These are phyloP conservation scores for Castanopsis chinensis DNA, from an alignment of 306 rosid species.

Conservation along the genomic window DNA sequence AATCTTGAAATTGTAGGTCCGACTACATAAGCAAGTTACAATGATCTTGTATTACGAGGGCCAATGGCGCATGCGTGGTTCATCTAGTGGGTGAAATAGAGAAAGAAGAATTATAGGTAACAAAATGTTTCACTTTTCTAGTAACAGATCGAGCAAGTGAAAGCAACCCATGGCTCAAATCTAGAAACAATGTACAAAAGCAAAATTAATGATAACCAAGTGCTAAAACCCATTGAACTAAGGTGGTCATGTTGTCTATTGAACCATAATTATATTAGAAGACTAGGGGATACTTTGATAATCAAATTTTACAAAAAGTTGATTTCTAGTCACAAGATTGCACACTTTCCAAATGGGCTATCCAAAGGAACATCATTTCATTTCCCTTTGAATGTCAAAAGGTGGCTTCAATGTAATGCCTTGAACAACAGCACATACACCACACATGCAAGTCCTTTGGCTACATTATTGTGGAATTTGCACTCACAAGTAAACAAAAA, in stretches of 20 bases:
- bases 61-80: no score
- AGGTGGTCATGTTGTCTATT: not conserved
- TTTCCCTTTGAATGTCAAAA: not conserved
- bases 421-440: not conserved
- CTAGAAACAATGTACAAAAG: no score
- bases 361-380: conserved; percentile 1
- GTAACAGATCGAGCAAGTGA: no score
- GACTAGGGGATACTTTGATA: not conserved
- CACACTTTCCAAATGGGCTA: conserved; percentile 1
- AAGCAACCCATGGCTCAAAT: not conserved
- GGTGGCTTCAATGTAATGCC: not conserved
- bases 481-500: not conserved
- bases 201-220: not conserved
- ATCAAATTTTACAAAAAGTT: not conserved
- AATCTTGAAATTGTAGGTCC: no score
- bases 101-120: no score
- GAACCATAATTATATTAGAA: not conserved
- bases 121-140: no score
- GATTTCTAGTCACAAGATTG: not conserved
- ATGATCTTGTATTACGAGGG: no score
- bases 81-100: no score
- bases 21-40: no score
- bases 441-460: not conserved
- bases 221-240: conserved; percentile 12
- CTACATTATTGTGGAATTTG: not conserved